Base-by-base conservation (phyloP, 768 basidiomycete genomes). In the Pleurotus citrinopileatus region DNA sequence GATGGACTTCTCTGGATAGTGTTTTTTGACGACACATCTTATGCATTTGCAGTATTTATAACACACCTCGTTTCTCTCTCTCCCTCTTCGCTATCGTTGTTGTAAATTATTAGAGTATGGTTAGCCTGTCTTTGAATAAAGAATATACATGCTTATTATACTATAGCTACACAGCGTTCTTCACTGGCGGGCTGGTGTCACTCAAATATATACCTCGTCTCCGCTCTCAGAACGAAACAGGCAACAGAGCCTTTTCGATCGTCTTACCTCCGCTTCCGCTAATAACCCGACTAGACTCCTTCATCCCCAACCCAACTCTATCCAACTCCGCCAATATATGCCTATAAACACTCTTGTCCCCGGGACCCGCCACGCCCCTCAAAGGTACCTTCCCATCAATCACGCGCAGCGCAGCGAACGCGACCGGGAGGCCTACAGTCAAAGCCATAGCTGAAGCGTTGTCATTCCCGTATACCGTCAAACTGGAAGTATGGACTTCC, bases 341-440 rank as follows among this genome's bases (percentile, higher is more conserved):
- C 19, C 60, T 65, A 69, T 85, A 92, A 20, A 96, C 71, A 25
- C 73, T 77, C 57, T 69, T 65, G 34, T 82, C 77, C 27, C 75
- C 76, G 0, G 94, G 94, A 8, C 87, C 86, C 26, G 68, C 73
- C 2, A 93, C 92, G 15, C 92, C 92, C 28, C 83, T 66, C 12
- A 63, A 67, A 58, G 34, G 58, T 50, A 68, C 70, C 53, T 73
- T 69, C 0, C 87, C 89, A 63, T 91, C 87, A 34, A 90, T 67
- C 4, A 94, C 76, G 28, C 76, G 73, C 60, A 89, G 65, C 1
- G 92, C 84, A 1, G 92, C 92, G 61, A 94, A 82, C 1, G 90
- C 94, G 5, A 95, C 82, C 0, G 94, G 94, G 42, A 94, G 69
- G 3, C 94, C 94, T 15, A 97, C 94, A 2, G 89, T 91, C 26